Evolutionary conservation across 306 rosid species (phyloP).

Genomic region (Senna tora): DNA sequence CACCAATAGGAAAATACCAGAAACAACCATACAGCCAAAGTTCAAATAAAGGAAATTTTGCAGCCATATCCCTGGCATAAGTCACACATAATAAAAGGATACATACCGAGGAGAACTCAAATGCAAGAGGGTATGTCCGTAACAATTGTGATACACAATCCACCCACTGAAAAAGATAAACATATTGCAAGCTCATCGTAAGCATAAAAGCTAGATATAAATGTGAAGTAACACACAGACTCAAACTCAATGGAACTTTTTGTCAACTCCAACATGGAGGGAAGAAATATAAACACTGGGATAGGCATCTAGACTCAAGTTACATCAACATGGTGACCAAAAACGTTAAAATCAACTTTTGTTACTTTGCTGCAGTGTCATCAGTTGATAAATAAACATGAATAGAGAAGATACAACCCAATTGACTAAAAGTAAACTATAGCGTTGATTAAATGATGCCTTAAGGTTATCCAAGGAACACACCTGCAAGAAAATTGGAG

Average conservation of each 20-base stretch:
- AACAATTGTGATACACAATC: constrained; percentile 91
- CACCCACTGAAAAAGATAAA: constrained; percentile 74
- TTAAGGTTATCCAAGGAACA: constrained; percentile 36
- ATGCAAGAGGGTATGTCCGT: constrained; percentile 95
- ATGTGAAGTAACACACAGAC: neutral
- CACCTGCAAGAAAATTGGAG: constrained; percentile 98
- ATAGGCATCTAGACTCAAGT: neutral
- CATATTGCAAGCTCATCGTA: constrained; percentile 25
- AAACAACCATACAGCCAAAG: neutral
- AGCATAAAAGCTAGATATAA: constrained; percentile 10
- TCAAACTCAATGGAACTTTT: neutral
- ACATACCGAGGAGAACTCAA: constrained; percentile 91
- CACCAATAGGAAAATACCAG: neutral
- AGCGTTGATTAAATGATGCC: constrained; percentile 3
- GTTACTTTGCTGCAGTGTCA: neutral
- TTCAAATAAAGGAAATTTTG: constrained; percentile 27
- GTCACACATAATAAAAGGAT: constrained; percentile 30
- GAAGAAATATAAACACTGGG: constrained; percentile 5
- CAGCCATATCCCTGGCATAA: neutral
- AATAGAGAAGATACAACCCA: constrained; percentile 22
- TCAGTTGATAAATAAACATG: neutral
- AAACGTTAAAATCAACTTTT: neutral
- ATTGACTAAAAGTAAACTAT: constrained; percentile 10
- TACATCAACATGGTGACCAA: neutral
- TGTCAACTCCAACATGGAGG: neutral